Evolutionary conservation across 176 grass and related monocot genomes (phyloP).

Genomic region (Ensete ventricosum): DNA sequence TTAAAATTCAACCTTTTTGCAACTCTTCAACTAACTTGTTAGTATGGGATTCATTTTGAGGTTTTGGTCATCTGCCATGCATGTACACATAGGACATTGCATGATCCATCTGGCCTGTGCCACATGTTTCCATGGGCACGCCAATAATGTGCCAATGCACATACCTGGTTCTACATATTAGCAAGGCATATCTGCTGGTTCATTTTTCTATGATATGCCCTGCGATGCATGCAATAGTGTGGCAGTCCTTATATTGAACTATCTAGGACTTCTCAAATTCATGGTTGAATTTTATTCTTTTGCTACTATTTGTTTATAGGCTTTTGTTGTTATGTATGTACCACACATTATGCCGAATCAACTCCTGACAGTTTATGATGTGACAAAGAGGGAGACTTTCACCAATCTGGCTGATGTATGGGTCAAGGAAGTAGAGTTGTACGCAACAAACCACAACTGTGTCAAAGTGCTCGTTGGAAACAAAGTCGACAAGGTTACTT

Average conservation of each 20-base stretch:
- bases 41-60: not conserved
- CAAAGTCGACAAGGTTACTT: conserved; percentile 86
- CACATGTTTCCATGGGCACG: not conserved
- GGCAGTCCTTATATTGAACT: too few relatives aligned
- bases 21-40: not conserved
- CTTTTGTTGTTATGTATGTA: not conserved
- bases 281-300: too few relatives aligned
- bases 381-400: conserved; percentile 84
- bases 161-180: not conserved
- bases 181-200: not conserved
- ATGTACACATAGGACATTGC: not conserved
- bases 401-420: conserved; percentile 87
- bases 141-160: not conserved
- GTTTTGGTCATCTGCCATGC: not conserved
- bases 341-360: not conserved
- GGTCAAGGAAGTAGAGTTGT: conserved; percentile 80
- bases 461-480: conserved; percentile 97
- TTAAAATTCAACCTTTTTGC: not conserved
- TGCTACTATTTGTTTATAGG: too few relatives aligned
- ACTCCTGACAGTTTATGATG: conserved; percentile 71
- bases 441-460: conserved; percentile 68
- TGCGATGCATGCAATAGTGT: too few relatives aligned
- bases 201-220: not conserved
- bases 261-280: too few relatives aligned
- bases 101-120: not conserved